Percentiles rank a stretch among this genome's conserved stretches.
Evolutionary conservation across 2,329 filamentous ascomycete species (phyloP).

Genomic region (Macrophomina phaseolina): DNA sequence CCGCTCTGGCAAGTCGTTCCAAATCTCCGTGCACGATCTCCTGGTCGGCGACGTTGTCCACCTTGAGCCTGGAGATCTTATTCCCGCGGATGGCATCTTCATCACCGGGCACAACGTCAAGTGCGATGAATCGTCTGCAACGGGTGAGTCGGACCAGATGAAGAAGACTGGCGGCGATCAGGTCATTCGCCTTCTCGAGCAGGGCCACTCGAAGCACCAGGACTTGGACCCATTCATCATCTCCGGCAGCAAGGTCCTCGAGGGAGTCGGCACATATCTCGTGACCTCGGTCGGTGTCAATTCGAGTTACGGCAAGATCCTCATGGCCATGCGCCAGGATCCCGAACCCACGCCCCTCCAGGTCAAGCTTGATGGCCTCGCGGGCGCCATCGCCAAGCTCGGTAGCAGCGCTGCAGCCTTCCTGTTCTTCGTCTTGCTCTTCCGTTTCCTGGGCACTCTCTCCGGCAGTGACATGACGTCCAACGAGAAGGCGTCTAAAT

Average conservation of each 20-base stretch:
- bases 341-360: conserved; percentile 61
- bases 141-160: conserved; percentile 74
- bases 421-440: conserved; percentile 47
- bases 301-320: conserved; percentile 62
- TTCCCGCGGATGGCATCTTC: conserved; percentile 74
- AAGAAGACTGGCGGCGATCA: conserved; percentile 59
- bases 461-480: conserved; percentile 26
- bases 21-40: conserved; percentile 70
- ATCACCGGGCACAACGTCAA: conserved; percentile 70
- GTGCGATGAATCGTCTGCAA: conserved; percentile 76
- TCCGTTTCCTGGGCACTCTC: conserved; percentile 44
- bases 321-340: conserved; percentile 61
- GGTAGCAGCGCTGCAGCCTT: conserved; percentile 38
- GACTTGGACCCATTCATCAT: conserved; percentile 66
- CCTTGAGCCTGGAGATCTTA: conserved; percentile 71
- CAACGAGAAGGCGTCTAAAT: conserved; percentile 43
- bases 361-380: conserved; percentile 59
- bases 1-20: conserved; percentile 67
- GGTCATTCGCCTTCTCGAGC: conserved; percentile 51
- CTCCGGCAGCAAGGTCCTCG: conserved; percentile 62
- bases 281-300: conserved; percentile 62
- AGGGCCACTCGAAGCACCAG: conserved; percentile 52
- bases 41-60: conserved; percentile 73
- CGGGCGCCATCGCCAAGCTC: conserved; percentile 59
- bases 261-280: conserved; percentile 61